phyloP scores from a whole-genome alignment of 2,329 filamentous ascomycete species.

The Exophiala sideris region DNA sequence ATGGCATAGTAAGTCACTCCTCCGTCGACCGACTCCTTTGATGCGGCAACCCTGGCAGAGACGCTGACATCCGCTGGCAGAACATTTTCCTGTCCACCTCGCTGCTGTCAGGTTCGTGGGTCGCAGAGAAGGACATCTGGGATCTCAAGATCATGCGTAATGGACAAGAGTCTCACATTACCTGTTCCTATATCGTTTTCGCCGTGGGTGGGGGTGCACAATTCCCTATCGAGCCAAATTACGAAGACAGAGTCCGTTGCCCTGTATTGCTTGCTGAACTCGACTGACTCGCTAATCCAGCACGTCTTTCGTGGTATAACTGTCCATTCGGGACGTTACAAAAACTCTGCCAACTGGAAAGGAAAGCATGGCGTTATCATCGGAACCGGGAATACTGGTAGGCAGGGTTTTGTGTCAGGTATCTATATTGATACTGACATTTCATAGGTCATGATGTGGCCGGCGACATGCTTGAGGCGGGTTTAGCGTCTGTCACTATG shows the following conservation, averaged over 20 bases:
- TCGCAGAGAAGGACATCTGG: slow-evolving; percentile 38
- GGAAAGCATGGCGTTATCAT: too few relatives aligned
- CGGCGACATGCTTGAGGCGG: too few relatives aligned
- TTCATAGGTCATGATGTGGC: too few relatives aligned
- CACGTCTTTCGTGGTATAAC: neutral
- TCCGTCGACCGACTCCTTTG: too few relatives aligned
- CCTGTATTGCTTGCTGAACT: neutral
- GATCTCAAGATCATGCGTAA: slow-evolving; percentile 33
- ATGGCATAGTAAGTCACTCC: too few relatives aligned
- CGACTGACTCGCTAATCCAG: too few relatives aligned
- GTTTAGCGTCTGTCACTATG: too few relatives aligned
- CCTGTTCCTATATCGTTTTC: neutral
- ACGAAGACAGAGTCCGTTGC: slow-evolving; percentile 25
- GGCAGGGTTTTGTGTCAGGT: neutral
- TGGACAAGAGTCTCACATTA: slow-evolving; percentile 6
- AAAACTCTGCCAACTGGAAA: too few relatives aligned
- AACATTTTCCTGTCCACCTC: slow-evolving; percentile 45
- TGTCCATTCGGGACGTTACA: neutral
- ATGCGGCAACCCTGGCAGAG: too few relatives aligned
- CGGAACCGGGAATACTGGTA: too few relatives aligned
- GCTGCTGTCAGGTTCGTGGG: slow-evolving; percentile 39
- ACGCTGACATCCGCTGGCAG: neutral
- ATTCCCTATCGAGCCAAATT: slow-evolving; percentile 30
- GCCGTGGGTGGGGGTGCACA: slow-evolving; percentile 25
- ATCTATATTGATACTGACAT: neutral